Evolutionary conservation across 164 flowering plant genomes (phyloP), one percentile per base, ranked within the genome.

Genomic region (Buxus sempervirens): DNA sequence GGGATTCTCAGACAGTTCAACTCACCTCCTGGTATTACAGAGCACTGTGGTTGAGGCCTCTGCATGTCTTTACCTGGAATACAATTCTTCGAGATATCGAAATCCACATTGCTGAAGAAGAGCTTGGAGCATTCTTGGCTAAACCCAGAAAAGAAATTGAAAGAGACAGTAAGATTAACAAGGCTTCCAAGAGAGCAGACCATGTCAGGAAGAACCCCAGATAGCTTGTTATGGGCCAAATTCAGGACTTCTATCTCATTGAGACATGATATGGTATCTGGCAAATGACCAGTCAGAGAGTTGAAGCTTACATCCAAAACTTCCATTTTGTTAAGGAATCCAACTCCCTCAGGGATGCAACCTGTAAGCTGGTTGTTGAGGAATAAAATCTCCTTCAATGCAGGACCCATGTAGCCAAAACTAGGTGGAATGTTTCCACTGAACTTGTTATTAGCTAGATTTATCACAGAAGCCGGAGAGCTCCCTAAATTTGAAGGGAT

Each of bases 91-190:
- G 92, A 76, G 76, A 92, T 82, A 83, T 90, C 94, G 65, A 92
- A 87, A 9, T 91, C 96, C 65, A 79, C 78, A 72, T 78, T 79
- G 26, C 86, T 81, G 60, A 69, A 72, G 25, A 59, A 72, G 77
- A 83, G 54, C 60, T 76, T 85, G 15, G 69, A 22, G 58, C 98
- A 95, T 21, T 84, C 86, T 55, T 78, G 89, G 62, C 81, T 73
- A 61, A 88, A 80, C 85, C 97, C 97, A 59, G 98, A 89, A 61
- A 95, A 85, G 85, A 91, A 91, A 81, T 95, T 95, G 77, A 75
- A 85, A 20, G 96, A 75, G 26, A 89, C 85, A 7, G 89, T 88
- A 57, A 91, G 75, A 79, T 91, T 88, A 66, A 79, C 21, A 9
- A 95, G 76, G 72, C 78, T 90, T 51, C 67, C 82, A 57, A 89